A percentile compares a stretch with the other conserved stretches of the same genome.
Evolutionary conservation across 1,139 yeast species (phyloP).

Genomic region (Groenewaldozyma sp.): DNA sequence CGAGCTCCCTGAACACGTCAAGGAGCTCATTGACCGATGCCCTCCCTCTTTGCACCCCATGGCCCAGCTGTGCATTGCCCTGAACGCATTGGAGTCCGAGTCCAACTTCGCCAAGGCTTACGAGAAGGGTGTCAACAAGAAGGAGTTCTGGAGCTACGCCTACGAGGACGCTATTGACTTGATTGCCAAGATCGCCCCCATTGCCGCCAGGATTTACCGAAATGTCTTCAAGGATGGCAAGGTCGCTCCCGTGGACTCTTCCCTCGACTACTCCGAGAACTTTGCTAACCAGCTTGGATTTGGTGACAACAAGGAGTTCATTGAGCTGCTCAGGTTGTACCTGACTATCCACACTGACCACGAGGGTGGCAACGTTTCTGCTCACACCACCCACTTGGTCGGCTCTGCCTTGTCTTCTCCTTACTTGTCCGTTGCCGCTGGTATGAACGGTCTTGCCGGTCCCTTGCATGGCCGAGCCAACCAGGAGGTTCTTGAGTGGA

Average conservation of each 20-base stretch:
- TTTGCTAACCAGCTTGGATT: slow-evolving; percentile 79
- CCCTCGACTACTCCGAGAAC: slow-evolving; percentile 89
- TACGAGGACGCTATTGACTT: slow-evolving; percentile 57
- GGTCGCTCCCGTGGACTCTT: slow-evolving; percentile 59
- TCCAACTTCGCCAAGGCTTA: slow-evolving; percentile 56
- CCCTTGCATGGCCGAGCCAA: slow-evolving; percentile 98
- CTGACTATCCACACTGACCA: slow-evolving; percentile 95
- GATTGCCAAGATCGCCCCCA: slow-evolving; percentile 56
- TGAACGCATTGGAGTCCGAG: slow-evolving; percentile 55
- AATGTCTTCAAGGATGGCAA: slow-evolving; percentile 73
- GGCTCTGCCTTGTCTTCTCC: slow-evolving; percentile 96
- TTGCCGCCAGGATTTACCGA: slow-evolving; percentile 59
- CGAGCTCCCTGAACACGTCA: slow-evolving; percentile 47
- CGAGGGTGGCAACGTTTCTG: slow-evolving; percentile 98
- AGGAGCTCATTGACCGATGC: slow-evolving; percentile 43
- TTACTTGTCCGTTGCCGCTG: slow-evolving; percentile 88
- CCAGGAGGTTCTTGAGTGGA: slow-evolving; percentile 97
- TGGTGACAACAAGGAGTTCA: slow-evolving; percentile 69
- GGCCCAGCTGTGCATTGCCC: slow-evolving; percentile 64
- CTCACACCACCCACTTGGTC: slow-evolving; percentile 95
- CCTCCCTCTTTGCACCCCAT: slow-evolving; percentile 56
- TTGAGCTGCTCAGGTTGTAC: slow-evolving; percentile 90
- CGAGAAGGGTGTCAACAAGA: slow-evolving; percentile 56
- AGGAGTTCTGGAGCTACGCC: slow-evolving; percentile 60
- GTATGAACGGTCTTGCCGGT: slow-evolving; percentile 96